Conservation (phyloP, 768 basidiomycete species). For the Mrakia blollopis region DNA sequence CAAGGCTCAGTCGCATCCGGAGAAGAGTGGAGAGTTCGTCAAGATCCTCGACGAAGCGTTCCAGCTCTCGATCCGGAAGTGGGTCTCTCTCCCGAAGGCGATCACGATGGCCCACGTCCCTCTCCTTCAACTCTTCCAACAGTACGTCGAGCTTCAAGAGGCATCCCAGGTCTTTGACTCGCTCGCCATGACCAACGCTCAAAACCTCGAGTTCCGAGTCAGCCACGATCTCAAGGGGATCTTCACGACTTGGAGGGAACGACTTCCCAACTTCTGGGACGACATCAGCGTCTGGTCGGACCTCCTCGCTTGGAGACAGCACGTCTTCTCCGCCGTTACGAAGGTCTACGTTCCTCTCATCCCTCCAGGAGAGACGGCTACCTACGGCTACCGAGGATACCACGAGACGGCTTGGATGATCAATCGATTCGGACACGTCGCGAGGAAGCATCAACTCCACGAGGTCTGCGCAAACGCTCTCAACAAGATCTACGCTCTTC, state of each 20-base stretch:
- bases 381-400: slow-evolving; percentile 89
- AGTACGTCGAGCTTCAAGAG: slow-evolving; percentile 95
- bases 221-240: slow-evolving; percentile 86
- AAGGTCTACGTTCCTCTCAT: slow-evolving; percentile 92
- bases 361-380: slow-evolving; percentile 51
- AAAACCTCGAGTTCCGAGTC: slow-evolving; percentile 90
- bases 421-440: slow-evolving; percentile 98
- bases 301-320: slow-evolving; percentile 97
- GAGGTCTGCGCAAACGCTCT: slow-evolving; percentile 93
- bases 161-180: slow-evolving; percentile 85
- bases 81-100: slow-evolving; percentile 79
- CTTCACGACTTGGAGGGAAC: slow-evolving; percentile 93
- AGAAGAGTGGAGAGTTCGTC: slow-evolving; percentile 71
- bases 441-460: slow-evolving; percentile 89
- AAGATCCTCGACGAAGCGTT: slow-evolving; percentile 89
- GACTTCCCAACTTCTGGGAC: slow-evolving; percentile 89
- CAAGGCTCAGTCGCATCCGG: slow-evolving; percentile 59
- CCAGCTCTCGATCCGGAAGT: slow-evolving; percentile 93
- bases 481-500: slow-evolving; percentile 95
- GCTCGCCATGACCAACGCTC: slow-evolving; percentile 73
- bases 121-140: slow-evolving; percentile 93
- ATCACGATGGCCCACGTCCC: slow-evolving; percentile 91
- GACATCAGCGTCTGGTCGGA: slow-evolving; percentile 99
- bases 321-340: slow-evolving; percentile 96
- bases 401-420: slow-evolving; percentile 99